Evolutionary conservation across 1,284 basidiomycete species (phyloP).

Genomic region (Moesziomyces aphidis): DNA sequence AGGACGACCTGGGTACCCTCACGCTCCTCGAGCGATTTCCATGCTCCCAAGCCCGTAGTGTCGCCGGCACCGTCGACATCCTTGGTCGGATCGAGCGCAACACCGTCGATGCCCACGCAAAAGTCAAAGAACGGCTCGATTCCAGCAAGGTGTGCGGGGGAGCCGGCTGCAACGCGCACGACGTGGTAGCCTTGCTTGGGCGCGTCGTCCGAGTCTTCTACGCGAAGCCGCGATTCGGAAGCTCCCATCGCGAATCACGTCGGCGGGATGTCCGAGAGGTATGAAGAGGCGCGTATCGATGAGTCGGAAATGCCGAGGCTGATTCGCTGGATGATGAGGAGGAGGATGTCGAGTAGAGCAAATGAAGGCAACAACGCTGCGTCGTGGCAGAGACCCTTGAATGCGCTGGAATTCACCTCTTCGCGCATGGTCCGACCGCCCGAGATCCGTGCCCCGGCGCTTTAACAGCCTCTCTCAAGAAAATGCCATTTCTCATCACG

Average conservation of each 20-base stretch:
- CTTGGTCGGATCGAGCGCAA: constrained; percentile 53
- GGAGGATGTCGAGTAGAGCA: no score
- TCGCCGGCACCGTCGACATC: constrained; percentile 47
- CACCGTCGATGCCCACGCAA: constrained; percentile 83
- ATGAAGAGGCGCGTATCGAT: background rate
- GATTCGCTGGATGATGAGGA: no score
- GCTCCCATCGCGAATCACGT: constrained; percentile 28
- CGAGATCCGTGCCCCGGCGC: constrained; percentile 6
- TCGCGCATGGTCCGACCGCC: constrained; percentile 32
- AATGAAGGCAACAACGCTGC: background rate
- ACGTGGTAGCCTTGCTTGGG: constrained; percentile 66
- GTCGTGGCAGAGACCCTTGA: background rate
- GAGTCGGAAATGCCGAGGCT: no score
- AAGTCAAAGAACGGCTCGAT: constrained; percentile 98
- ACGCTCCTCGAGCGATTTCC: constrained; percentile 77
- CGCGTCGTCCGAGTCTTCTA: constrained; percentile 50
- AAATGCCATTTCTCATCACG: constrained; percentile 14
- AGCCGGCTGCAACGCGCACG: constrained; percentile 66
- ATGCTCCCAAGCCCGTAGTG: constrained; percentile 51
- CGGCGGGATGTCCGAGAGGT: background rate
- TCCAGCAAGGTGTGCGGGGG: constrained; percentile 75
- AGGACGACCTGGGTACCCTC: constrained; percentile 84
- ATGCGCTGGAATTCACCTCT: constrained; percentile 10
- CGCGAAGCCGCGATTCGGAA: constrained; percentile 38
- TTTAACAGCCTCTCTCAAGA: background rate